Evolutionary conservation across 2,329 filamentous ascomycete species (phyloP).

Genomic region (Rhinocladiella mackenziei): DNA sequence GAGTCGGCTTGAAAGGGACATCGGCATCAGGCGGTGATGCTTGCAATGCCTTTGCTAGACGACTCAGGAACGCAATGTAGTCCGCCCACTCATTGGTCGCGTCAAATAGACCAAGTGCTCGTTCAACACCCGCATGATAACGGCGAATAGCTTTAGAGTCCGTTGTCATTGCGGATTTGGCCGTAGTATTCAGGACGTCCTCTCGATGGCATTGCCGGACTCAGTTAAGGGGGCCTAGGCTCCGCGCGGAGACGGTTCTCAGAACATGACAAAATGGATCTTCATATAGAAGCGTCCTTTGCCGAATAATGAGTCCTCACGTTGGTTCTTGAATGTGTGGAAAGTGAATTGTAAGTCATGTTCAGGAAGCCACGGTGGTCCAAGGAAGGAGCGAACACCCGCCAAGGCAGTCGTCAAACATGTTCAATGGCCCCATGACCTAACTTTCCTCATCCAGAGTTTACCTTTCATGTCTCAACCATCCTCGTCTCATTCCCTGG

Average conservation of each 20-base stretch:
- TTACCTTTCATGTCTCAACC: neutral
- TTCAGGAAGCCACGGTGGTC: too few species aligned
- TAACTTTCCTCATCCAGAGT: too few species aligned
- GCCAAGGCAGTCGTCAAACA: too few species aligned
- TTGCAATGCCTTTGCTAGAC: conserved; percentile 90
- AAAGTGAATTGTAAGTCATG: too few species aligned
- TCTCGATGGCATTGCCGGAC: conserved; percentile 1
- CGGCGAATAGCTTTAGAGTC: conserved; percentile 71
- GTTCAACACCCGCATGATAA: conserved; percentile 84
- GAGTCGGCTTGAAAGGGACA: conserved; percentile 75
- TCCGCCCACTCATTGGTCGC: conserved; percentile 98
- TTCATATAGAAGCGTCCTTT: neutral
- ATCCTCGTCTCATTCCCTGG: neutral
- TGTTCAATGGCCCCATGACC: too few species aligned
- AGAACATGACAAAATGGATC: too few species aligned
- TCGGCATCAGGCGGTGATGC: conserved; percentile 65
- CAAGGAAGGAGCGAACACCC: too few species aligned
- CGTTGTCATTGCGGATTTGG: conserved; percentile 28
- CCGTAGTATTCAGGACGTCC: neutral
- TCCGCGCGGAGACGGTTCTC: too few species aligned
- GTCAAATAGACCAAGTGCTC: conserved; percentile 84
- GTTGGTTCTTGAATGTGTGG: too few species aligned
- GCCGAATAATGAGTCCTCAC: neutral
- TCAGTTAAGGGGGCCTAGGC: too few species aligned
- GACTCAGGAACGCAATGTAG: conserved; percentile 94